Conservation (phyloP, 768 basidiomycete genomes). For the Lactarius akahatsu region DNA sequence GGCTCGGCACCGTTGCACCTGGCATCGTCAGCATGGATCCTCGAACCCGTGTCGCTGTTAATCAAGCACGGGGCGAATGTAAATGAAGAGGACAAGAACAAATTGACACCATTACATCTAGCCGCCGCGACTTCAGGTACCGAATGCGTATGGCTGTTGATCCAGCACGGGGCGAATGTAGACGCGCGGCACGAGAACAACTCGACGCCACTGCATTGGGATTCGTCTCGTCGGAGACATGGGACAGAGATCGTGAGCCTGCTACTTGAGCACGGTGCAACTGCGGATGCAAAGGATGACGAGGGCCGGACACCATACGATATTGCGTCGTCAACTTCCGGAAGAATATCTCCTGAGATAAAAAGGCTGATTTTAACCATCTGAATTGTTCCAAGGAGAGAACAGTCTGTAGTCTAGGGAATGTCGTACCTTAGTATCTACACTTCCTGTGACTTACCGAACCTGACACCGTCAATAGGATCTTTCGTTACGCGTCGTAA, state of each 20-base stretch:
- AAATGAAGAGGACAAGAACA: too few relatives aligned
- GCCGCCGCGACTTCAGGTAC: too few relatives aligned
- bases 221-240: background rate
- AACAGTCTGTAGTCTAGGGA: background rate
- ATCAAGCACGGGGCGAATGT: too few relatives aligned
- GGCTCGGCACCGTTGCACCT: background rate
- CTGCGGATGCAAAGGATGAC: background rate
- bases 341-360: background rate
- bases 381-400: background rate
- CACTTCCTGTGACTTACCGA: background rate
- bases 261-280: background rate
- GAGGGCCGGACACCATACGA: background rate
- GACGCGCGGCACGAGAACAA: background rate
- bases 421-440: background rate
- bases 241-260: background rate
- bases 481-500: background rate
- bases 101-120: too few relatives aligned
- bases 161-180: background rate
- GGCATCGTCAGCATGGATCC: background rate
- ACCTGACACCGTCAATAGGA: background rate
- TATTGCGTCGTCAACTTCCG: background rate
- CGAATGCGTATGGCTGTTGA: too few relatives aligned
- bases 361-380: background rate
- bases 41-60: background rate
- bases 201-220: background rate